Percentiles rank a stretch among this genome's conserved stretches.
These are phyloP conservation scores for Kandelia obovata DNA, from an alignment of 345 rosid species.

Conservation along the genomic window DNA sequence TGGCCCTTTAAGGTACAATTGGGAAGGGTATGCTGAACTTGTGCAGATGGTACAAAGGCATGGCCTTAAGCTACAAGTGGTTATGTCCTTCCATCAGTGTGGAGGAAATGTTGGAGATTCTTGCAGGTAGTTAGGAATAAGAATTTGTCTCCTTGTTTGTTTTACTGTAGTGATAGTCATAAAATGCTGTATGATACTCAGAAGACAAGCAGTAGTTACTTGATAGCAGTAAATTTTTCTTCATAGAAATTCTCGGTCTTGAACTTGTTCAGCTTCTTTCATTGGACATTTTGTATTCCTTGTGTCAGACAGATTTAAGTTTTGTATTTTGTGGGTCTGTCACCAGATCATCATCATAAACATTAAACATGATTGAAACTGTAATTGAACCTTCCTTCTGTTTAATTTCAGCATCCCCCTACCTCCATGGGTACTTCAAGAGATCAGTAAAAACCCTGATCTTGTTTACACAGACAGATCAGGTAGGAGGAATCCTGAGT, in stretches of 20 bases:
- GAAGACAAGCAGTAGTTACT: neutral
- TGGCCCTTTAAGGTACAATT: conserved; percentile 81
- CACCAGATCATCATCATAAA: neutral
- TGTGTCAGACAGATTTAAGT: neutral
- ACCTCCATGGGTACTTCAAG: conserved; percentile 98
- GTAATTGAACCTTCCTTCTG: conserved; percentile 14
- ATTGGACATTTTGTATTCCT: neutral
- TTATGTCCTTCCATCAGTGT: conserved; percentile 99
- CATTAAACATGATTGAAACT: neutral
- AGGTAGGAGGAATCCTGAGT: conserved; percentile 88
- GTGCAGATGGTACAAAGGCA: conserved; percentile 79
- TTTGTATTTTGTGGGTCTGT: neutral
- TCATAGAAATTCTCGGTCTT: neutral
- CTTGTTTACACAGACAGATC: conserved; percentile 90
- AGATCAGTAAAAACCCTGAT: conserved; percentile 81
- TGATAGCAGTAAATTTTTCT: too few species aligned
- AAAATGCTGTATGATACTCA: neutral
- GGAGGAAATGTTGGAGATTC: conserved; percentile 99
- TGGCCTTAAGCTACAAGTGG: conserved; percentile 84
- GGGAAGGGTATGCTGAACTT: conserved; percentile 95
- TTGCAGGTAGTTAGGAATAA: conserved; percentile 60
- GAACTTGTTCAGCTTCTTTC: neutral
- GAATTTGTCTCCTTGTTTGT: neutral
- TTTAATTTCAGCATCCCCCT: conserved; percentile 63
- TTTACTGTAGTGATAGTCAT: neutral